Evolutionary conservation across 176 grass and related monocot species (phyloP).

Genomic region (Carex cristatella): DNA sequence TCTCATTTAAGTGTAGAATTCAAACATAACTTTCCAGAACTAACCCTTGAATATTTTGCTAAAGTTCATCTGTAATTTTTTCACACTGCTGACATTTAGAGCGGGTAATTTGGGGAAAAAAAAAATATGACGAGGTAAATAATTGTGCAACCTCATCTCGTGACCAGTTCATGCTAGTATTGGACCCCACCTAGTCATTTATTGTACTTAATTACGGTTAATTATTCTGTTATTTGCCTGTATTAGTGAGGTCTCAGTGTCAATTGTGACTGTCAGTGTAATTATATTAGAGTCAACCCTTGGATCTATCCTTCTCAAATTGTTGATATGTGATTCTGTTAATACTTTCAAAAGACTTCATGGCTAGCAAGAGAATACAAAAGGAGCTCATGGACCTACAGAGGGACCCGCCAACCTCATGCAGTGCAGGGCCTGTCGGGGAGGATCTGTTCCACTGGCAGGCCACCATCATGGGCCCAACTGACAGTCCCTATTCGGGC

Average conservation of each 20-base stretch:
- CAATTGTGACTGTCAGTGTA: not conserved
- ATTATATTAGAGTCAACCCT: not conserved
- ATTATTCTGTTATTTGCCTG: not conserved
- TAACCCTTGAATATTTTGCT: not conserved
- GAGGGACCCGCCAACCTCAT: slow-evolving; percentile 26
- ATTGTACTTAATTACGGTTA: not conserved
- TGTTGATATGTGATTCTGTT: not conserved
- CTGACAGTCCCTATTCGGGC: slow-evolving; percentile 31
- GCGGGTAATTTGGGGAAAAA: not conserved
- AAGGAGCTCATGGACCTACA: slow-evolving; percentile 40
- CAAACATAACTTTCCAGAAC: not conserved
- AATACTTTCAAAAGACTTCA: not conserved
- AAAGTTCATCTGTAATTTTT: not conserved
- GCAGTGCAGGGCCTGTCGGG: slow-evolving; percentile 31
- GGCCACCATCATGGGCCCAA: slow-evolving; percentile 35
- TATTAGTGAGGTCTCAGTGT: not conserved
- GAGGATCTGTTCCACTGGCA: slow-evolving; percentile 51
- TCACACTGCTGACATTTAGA: not conserved
- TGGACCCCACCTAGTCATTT: not conserved
- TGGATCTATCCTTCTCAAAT: not conserved
- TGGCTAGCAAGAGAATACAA: slow-evolving; percentile 37
- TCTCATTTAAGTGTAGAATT: not conserved
- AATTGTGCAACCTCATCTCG: not conserved
- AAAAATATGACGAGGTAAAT: not conserved
- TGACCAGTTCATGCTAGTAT: not conserved